Percentiles rank a stretch among this genome's conserved stretches.
These are phyloP conservation scores for Globisporangium iwayamae DNA, from an alignment of 352 stramenopile species.

Conservation along the genomic window DNA sequence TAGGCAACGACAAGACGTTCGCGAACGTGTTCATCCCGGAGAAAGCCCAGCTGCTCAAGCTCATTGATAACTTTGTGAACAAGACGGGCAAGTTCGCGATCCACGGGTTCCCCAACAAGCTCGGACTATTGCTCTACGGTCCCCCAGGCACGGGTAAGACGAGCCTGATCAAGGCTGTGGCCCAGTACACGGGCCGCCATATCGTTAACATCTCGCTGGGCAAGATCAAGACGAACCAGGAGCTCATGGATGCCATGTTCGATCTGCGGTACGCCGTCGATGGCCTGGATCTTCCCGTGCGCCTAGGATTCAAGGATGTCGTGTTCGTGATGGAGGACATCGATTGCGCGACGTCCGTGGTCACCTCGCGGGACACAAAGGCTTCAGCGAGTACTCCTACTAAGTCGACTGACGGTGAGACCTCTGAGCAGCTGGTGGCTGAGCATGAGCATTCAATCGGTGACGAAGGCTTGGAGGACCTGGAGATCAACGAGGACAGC, in stretches of 20 bases:
- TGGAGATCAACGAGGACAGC: not conserved
- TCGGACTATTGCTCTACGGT: conserved; percentile 74
- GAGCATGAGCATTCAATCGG: conserved; percentile 3
- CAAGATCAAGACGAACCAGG: conserved; percentile 60
- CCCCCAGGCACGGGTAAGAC: conserved; percentile 86
- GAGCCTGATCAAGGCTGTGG: conserved; percentile 78
- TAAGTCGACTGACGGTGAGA: not conserved
- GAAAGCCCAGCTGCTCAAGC: conserved; percentile 49
- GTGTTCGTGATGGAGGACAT: conserved; percentile 75
- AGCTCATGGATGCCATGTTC: conserved; percentile 54
- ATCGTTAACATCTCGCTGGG: conserved; percentile 54
- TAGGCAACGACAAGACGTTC: conserved; percentile 82
- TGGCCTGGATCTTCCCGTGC: conserved; percentile 39
- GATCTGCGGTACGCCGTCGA: conserved; percentile 34
- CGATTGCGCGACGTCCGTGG: conserved; percentile 50
- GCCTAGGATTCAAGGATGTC: conserved; percentile 50
- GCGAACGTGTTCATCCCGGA: conserved; percentile 76
- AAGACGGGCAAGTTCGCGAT: conserved; percentile 78
- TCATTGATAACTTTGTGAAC: conserved; percentile 59
- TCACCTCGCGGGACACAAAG: conserved; percentile 21
- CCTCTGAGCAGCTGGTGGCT: conserved; percentile 1
- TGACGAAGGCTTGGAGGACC: not conserved
- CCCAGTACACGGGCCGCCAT: conserved; percentile 57
- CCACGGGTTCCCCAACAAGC: conserved; percentile 83
- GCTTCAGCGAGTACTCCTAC: not conserved